Base-by-base conservation (phyloP, 805 yeast genomes). In the Starmera amethionina region DNA sequence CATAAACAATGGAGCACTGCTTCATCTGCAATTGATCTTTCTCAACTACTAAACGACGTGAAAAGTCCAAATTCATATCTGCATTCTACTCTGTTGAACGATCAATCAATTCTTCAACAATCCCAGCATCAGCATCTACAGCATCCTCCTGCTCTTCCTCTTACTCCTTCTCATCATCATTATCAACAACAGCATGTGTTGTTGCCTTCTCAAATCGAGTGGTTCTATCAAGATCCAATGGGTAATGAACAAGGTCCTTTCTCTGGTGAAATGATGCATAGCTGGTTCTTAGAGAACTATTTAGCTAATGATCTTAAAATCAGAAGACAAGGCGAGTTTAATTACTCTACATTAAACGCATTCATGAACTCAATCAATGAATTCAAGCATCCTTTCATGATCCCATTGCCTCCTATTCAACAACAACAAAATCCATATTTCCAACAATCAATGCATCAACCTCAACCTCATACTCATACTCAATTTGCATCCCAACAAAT, bases 181-280 rank as follows among this genome's bases (percentile, higher is more conserved):
- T 7, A 31, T n/a, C 33, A 31, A 14, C 33, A 31, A 39, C 48
- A 42, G 25, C 44, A 42, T 29, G 29, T 45, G 11, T 37, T 70
- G 12, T 51, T 62, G 2, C 69, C 77, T 2, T 64, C 57, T 27
- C 58, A 65, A 39, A 67, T 79, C 48, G 62, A 68, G 37, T 86
- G 96, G 96, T 62, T 63, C 42, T 86, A 86, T 56, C 62, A 79
- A 40, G 96, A 86, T 56, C 77, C 85, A 0, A 58, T 68, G 33
- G 85, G 83, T 5, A 68, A 61, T 38, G 78, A 76, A 45, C 95
- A 85, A 55, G 96, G 96, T 18, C 95, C 96, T 4, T 86, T 86
- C 59, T 66, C 67, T 36, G 87, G 89, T 3, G 56, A 60, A 22
- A 61, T 72, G 60, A 86, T 86, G 96, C 89, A 83, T 47, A 75